Evolutionary conservation across 495 filamentous ascomycete species (phyloP).

Genomic region (Staphylotrichum longicolle): DNA sequence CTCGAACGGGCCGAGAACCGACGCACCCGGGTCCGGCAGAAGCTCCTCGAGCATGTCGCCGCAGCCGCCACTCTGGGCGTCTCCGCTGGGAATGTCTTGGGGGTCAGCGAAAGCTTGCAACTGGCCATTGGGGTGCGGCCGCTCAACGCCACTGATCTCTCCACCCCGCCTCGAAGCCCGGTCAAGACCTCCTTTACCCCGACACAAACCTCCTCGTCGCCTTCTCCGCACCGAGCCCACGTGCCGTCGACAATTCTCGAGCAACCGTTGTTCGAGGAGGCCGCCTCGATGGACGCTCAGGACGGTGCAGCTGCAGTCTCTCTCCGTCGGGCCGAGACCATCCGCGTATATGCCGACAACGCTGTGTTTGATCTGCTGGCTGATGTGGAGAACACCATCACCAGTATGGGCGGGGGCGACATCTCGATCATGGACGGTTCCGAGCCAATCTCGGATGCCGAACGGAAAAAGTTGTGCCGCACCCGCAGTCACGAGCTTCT

Average conservation of each 20-base stretch:
- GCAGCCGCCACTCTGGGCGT: conserved; percentile 51
- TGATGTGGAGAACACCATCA: conserved; percentile 61
- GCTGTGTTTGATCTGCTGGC: conserved; percentile 61
- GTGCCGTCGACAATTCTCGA: conserved; percentile 51
- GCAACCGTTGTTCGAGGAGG: conserved; percentile 43
- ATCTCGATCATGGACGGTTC: conserved; percentile 12
- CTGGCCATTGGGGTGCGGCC: conserved; percentile 41
- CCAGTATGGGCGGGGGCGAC: conserved; percentile 44
- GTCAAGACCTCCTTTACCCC: conserved; percentile 37
- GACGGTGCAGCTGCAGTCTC: conserved; percentile 26
- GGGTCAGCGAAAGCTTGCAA: conserved; percentile 43
- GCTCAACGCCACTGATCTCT: conserved; percentile 39
- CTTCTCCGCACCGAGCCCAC: conserved; percentile 47
- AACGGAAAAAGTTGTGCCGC: conserved; percentile 36
- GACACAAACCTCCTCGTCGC: conserved; percentile 29
- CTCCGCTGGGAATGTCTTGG: conserved; percentile 32
- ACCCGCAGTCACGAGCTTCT: conserved; percentile 44
- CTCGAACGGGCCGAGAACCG: conserved; percentile 74
- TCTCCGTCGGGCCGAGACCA: conserved; percentile 54
- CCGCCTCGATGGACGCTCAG: conserved; percentile 20
- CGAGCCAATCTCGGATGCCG: conserved; percentile 26
- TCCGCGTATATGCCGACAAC: conserved; percentile 64
- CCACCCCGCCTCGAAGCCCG: conserved; percentile 50
- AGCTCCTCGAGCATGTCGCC: conserved; percentile 71
- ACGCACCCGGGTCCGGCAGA: conserved; percentile 66